A percentile compares a stretch with the other conserved stretches of the same genome.
Evolutionary conservation across 805 yeast genomes (phyloP).

Genomic region (Saccharomycopsis sp.): DNA sequence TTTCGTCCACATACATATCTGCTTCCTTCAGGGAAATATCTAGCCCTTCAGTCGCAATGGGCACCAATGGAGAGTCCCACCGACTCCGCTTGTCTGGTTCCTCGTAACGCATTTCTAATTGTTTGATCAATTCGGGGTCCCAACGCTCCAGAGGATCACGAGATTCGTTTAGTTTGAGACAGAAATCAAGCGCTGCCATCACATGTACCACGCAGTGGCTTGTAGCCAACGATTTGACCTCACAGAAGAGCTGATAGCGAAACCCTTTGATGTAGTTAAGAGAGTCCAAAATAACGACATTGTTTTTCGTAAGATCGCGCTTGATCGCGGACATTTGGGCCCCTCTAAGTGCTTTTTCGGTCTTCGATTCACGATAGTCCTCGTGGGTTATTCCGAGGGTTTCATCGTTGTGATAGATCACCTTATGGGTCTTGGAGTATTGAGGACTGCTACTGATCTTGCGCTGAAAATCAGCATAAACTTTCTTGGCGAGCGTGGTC

Average conservation of each 20-base stretch:
- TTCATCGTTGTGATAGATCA: constrained; percentile 73
- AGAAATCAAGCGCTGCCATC: constrained; percentile 56
- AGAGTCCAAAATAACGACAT: constrained; percentile 78
- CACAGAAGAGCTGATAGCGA: constrained; percentile 89
- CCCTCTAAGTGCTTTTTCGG: constrained; percentile 79
- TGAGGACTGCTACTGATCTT: constrained; percentile 39
- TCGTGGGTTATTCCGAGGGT: constrained; percentile 62
- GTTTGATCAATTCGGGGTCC: constrained; percentile 59
- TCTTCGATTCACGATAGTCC: constrained; percentile 61
- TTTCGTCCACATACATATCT: constrained; percentile 49
- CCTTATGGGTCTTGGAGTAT: constrained; percentile 46
- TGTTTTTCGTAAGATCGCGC: constrained; percentile 60
- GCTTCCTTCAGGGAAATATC: constrained; percentile 25
- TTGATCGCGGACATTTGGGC: constrained; percentile 84
- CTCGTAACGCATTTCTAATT: constrained; percentile 78
- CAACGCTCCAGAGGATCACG: constrained; percentile 37
- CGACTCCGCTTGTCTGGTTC: constrained; percentile 82
- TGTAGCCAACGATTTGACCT: constrained; percentile 77
- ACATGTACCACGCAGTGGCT: constrained; percentile 80
- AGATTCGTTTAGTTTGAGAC: constrained; percentile 53
- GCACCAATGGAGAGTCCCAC: constrained; percentile 92
- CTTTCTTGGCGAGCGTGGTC: constrained; percentile 58
- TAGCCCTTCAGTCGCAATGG: constrained; percentile 49
- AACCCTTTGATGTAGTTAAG: constrained; percentile 91
- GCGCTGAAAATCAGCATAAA: constrained; percentile 41